phyloP scores from a whole-genome alignment of 2,329 filamentous ascomycete species.

The Aspergillus brasiliensis region DNA sequence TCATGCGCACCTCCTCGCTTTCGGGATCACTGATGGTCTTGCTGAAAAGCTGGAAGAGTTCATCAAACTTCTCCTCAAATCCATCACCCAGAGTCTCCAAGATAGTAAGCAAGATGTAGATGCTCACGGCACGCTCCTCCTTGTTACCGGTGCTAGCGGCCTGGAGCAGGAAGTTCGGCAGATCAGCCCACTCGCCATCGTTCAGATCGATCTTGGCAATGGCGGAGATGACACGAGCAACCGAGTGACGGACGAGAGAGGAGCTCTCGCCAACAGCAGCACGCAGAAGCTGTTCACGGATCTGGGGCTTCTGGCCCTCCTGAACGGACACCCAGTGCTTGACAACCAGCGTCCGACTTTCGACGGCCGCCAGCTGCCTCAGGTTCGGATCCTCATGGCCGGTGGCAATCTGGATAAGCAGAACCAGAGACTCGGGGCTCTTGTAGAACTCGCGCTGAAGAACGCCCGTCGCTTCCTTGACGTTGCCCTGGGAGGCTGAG shows the following conservation, averaged over 20 bases:
- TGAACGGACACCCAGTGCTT: conserved; percentile 83
- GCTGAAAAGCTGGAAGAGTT: conserved; percentile 80
- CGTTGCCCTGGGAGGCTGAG: conserved; percentile 80
- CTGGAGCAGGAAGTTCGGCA: conserved; percentile 76
- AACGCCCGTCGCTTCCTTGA: conserved; percentile 86
- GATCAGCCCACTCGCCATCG: conserved; percentile 80
- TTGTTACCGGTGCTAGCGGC: conserved; percentile 75
- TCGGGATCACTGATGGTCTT: conserved; percentile 87
- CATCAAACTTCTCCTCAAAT: conserved; percentile 77
- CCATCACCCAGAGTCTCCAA: conserved; percentile 83
- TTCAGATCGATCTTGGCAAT: conserved; percentile 85
- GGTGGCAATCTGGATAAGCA: conserved; percentile 84
- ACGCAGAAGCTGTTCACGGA: conserved; percentile 81
- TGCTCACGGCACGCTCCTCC: conserved; percentile 82
- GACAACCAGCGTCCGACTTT: conserved; percentile 76
- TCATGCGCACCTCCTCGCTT: conserved; percentile 89
- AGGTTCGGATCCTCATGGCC: conserved; percentile 71
- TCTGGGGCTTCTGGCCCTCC: conserved; percentile 73
- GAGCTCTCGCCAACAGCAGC: conserved; percentile 79
- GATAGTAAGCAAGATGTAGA: conserved; percentile 90
- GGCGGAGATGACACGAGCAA: conserved; percentile 82
- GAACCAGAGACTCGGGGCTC: conserved; percentile 77
- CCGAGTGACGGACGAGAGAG: conserved; percentile 77
- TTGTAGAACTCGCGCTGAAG: conserved; percentile 94
- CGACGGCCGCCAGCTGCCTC: conserved; percentile 88